Evolutionary conservation across 148 eudicot species (phyloP).

Genomic region (Hydrangea macrophylla): DNA sequence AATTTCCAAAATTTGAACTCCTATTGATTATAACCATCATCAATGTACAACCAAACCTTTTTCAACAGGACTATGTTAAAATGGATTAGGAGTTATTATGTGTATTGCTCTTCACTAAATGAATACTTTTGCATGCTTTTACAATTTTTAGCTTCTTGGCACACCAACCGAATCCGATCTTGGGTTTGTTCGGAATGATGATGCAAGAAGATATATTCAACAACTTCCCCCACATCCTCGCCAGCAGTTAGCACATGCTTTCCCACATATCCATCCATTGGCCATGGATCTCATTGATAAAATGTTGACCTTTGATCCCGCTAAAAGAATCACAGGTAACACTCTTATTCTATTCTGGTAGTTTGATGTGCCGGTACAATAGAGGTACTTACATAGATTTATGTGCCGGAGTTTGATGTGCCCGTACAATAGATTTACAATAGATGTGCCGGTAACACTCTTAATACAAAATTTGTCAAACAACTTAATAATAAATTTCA

Average conservation of each 20-base stretch:
- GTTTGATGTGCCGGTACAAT: neutral
- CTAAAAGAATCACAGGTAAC: constrained; percentile 80
- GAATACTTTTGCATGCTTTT: constrained; percentile 6
- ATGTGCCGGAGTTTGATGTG: no score
- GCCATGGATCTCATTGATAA: constrained; percentile 81
- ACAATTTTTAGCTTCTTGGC: constrained; percentile 59
- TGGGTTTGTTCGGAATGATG: constrained; percentile 62
- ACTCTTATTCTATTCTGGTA: neutral
- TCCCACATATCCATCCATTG: constrained; percentile 69
- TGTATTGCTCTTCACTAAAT: neutral
- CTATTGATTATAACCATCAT: no score
- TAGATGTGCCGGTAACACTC: no score
- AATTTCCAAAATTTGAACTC: neutral
- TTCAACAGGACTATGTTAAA: no score
- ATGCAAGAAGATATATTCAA: constrained; percentile 72
- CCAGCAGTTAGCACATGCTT: constrained; percentile 45
- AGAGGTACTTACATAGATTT: no score
- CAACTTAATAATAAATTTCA: no score
- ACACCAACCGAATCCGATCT: constrained; percentile 80
- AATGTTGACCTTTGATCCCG: constrained; percentile 84
- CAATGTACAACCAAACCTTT: no score
- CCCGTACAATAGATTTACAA: no score
- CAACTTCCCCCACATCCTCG: constrained; percentile 75
- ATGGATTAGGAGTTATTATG: no score
- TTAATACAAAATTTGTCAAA: no score